Percentiles rank a stretch among this genome's conserved stretches.
phyloP scores from a whole-genome alignment of 1,284 basidiomycete species.

The Leccinum fallax region DNA sequence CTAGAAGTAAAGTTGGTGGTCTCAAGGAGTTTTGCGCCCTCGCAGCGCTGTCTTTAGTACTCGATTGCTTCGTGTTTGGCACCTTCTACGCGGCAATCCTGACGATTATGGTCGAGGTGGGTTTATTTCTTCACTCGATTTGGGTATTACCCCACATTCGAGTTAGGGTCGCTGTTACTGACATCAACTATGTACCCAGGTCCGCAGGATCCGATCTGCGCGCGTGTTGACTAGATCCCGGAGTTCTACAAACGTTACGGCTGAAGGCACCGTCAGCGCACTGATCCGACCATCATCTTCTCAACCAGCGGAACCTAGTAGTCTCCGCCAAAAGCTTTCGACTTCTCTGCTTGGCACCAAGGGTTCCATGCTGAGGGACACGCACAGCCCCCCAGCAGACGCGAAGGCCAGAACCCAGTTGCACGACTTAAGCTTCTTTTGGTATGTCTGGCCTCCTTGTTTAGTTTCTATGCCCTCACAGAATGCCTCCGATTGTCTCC shows the following conservation, averaged over 20 bases:
- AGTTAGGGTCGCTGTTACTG: constrained; percentile 9
- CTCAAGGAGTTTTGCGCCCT: constrained; percentile 95
- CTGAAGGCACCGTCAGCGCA: constrained; percentile 36
- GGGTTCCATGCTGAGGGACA: constrained; percentile 53
- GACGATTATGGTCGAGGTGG: constrained; percentile 76
- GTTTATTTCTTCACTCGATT: no score
- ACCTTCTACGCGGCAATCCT: constrained; percentile 91
- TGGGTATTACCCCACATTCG: no score
- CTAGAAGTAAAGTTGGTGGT: constrained; percentile 86
- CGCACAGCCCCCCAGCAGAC: constrained; percentile 29
- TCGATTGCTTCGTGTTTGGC: constrained; percentile 89
- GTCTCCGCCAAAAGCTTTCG: constrained; percentile 48
- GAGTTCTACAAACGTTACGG: constrained; percentile 31
- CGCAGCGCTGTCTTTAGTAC: constrained; percentile 81
- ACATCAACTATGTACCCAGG: constrained; percentile 32
- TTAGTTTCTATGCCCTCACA: constrained; percentile 10
- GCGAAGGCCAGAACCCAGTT: constrained; percentile 65
- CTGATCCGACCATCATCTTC: constrained; percentile 23
- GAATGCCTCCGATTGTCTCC: constrained; percentile 62
- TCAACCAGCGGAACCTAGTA: constrained; percentile 24
- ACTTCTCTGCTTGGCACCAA: constrained; percentile 64
- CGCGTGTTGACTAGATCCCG: constrained; percentile 45
- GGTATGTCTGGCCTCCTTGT: constrained; percentile 43
- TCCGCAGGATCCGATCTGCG: constrained; percentile 51
- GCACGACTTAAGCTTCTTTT: constrained; percentile 89